These are phyloP conservation scores for Aspergillus ostianus DNA, from an alignment of 495 filamentous ascomycete species.

Conservation along the genomic window DNA sequence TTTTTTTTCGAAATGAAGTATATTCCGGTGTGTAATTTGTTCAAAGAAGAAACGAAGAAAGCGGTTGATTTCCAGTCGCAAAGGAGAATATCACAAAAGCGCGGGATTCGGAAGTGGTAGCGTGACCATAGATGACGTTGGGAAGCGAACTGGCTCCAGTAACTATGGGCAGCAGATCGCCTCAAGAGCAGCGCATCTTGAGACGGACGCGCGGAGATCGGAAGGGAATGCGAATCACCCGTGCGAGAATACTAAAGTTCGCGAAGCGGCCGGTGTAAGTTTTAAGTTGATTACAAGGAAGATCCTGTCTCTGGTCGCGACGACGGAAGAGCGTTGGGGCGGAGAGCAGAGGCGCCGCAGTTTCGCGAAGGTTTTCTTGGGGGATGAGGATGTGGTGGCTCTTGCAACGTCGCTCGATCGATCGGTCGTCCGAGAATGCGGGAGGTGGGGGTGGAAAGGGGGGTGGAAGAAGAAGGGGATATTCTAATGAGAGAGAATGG, in stretches of 20 bases:
- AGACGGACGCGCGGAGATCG: conserved; percentile 14
- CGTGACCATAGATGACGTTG: conserved; percentile 42
- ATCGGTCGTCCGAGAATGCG: conserved; percentile 10
- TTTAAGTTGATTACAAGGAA: conserved; percentile 8
- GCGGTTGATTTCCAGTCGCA: conserved; percentile 18
- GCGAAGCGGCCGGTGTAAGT: conserved; percentile 10
- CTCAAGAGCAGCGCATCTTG: conserved; percentile 41
- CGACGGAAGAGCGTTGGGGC: conserved; percentile 3
- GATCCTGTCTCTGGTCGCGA: conserved; percentile 5
- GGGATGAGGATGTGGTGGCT: conserved; percentile 14
- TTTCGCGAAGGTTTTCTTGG: conserved; percentile 12
- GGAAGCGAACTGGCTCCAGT: conserved; percentile 30
- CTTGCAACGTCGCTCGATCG: conserved; percentile 21
- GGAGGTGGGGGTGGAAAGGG: conserved; percentile 8
- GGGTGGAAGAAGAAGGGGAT: conserved; percentile 9
- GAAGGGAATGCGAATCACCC: conserved; percentile 10
- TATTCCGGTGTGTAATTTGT: conserved; percentile 3
- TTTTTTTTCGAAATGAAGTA: conserved; percentile 5
- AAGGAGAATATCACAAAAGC: conserved; percentile 18
- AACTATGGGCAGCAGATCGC: conserved; percentile 25
- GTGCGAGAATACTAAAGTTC: conserved; percentile 6
- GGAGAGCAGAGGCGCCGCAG: conserved; percentile 11
- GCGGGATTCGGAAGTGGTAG: conserved; percentile 32
- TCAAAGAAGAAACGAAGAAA: conserved; percentile 13
- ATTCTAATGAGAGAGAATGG: conserved; percentile 15